phyloP scores from a whole-genome alignment of 306 rosid species.

The Cucumis sativus region DNA sequence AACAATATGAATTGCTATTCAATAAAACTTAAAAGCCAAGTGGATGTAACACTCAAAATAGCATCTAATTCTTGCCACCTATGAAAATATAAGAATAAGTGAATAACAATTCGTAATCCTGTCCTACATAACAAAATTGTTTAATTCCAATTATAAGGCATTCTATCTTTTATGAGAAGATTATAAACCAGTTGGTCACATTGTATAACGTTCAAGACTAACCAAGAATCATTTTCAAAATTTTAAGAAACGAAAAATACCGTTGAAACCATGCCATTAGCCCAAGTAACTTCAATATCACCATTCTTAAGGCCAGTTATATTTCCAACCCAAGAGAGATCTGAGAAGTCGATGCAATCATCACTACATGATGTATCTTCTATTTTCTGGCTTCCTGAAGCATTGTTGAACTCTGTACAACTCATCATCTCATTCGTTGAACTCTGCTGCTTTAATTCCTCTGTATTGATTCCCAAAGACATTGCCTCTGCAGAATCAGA shows the following conservation, averaged over 20 bases:
- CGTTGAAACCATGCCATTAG: conserved; percentile 95
- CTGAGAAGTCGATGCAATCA: conserved; percentile 40
- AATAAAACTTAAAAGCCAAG: not conserved
- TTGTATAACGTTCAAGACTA: not conserved
- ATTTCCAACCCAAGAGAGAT: conserved; percentile 97
- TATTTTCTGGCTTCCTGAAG: conserved; percentile 21
- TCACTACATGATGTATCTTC: conserved; percentile 30
- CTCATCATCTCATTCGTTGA: conserved; percentile 24
- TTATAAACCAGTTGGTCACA: not conserved
- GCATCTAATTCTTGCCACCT: not conserved
- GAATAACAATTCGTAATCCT: not conserved
- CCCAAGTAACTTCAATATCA: conserved; percentile 98
- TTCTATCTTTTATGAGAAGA: not conserved
- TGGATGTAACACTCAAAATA: not conserved
- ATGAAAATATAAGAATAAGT: not conserved
- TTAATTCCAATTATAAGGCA: not conserved
- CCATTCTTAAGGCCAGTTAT: conserved; percentile 87
- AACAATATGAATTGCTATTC: too few species aligned
- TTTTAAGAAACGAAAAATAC: conserved; percentile 31
- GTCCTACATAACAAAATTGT: not conserved
- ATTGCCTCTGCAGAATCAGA: conserved; percentile 34
- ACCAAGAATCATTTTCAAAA: not conserved
- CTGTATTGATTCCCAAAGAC: conserved; percentile 28
- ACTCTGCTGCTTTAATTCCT: conserved; percentile 33
- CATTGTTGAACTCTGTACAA: conserved; percentile 10